Evolutionary conservation across 306 rosid genomes (phyloP).

Genomic region (Pyrus pyrifolia): DNA sequence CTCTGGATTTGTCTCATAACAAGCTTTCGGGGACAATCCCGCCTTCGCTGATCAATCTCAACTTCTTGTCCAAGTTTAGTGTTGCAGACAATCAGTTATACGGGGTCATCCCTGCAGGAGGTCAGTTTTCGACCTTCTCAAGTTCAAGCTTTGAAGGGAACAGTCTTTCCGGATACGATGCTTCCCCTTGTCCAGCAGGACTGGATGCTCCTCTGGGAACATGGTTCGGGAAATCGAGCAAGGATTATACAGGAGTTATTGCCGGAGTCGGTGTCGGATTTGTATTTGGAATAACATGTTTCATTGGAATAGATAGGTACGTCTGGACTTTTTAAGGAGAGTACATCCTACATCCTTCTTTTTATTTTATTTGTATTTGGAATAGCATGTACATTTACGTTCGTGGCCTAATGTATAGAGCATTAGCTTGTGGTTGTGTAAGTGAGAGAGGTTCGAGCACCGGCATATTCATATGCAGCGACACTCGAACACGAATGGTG

Average conservation of each 20-base stretch:
- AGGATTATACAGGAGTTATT: neutral
- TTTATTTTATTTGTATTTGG: neutral
- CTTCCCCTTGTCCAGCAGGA: constrained; percentile 2
- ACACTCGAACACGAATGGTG: neutral
- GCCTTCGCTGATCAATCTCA: constrained; percentile 23
- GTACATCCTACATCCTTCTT: neutral
- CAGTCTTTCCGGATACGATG: constrained; percentile 20
- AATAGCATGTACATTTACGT: no score
- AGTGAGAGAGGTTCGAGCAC: no score
- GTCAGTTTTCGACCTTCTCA: constrained; percentile 44
- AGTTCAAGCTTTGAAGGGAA: constrained; percentile 32
- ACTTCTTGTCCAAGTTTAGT: constrained; percentile 40
- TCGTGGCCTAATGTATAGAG: no score
- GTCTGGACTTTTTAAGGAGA: neutral
- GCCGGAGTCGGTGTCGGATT: constrained; percentile 23
- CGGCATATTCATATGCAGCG: fast-evolving
- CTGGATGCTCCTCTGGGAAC: neutral
- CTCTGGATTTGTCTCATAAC: constrained; percentile 44
- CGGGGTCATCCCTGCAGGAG: constrained; percentile 34
- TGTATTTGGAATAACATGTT: constrained; percentile 6
- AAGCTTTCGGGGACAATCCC: constrained; percentile 37
- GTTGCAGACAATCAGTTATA: constrained; percentile 38
- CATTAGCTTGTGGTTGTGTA: no score
- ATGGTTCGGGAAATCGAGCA: no score
- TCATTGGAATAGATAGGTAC: neutral